Evolutionary conservation across 768 basidiomycete genomes (phyloP).

Genomic region (Dictyophora rubrovolvata): DNA sequence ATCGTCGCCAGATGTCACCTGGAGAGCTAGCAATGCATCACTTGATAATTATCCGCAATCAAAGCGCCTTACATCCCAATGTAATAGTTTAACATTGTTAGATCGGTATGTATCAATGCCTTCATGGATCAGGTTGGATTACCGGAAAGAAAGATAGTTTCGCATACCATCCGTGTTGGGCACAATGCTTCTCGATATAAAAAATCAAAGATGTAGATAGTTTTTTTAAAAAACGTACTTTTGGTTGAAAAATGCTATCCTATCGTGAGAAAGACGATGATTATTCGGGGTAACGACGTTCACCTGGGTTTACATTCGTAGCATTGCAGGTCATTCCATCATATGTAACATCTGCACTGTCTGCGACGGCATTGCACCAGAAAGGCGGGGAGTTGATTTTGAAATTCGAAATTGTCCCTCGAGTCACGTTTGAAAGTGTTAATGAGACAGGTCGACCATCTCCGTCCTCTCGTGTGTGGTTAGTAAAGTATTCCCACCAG

Average conservation of each 20-base stretch:
- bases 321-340: slow-evolving; percentile 52
- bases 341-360: slow-evolving; percentile 38
- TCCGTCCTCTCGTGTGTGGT: slow-evolving; percentile 36
- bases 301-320: slow-evolving; percentile 38
- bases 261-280: background rate
- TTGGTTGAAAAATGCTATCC: slow-evolving; percentile 29
- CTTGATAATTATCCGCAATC: background rate
- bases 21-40: background rate
- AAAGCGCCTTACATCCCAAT: slow-evolving; percentile 35
- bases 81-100: slow-evolving; percentile 34
- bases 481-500: slow-evolving; percentile 49
- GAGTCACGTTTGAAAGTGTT: slow-evolving; percentile 35
- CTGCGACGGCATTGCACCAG: slow-evolving; percentile 48
- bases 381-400: slow-evolving; percentile 45
- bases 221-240: slow-evolving; percentile 28
- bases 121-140: slow-evolving; percentile 12
- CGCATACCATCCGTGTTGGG: slow-evolving; percentile 49
- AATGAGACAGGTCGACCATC: slow-evolving; percentile 50
- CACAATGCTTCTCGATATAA: slow-evolving; percentile 29
- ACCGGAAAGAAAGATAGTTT: background rate
- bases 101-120: slow-evolving; percentile 49
- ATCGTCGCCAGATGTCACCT: slow-evolving; percentile 51
- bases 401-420: slow-evolving; percentile 37
- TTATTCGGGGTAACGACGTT: no score
- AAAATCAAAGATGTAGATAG: background rate